Base-by-base conservation (phyloP, 768 basidiomycete genomes). In the Lentinula detonsa region DNA sequence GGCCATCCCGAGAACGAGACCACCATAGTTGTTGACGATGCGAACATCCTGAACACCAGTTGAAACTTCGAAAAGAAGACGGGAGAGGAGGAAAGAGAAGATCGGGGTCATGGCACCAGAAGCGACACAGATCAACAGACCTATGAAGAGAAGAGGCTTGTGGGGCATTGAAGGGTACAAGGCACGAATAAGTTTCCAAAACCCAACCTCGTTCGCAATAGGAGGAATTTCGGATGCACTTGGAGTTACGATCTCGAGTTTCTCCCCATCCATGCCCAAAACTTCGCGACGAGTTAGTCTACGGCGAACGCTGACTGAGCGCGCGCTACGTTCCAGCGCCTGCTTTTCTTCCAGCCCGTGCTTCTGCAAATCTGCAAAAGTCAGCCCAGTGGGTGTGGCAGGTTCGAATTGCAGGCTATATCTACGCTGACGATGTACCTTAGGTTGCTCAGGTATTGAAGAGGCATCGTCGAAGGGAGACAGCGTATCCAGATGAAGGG, bases 71-170 rank as follows among this genome's bases (percentile, higher is more conserved):
- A 83, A 88, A 59, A 96, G 81, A 13, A 98, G 82, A 7, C 81
- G 81, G 8, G 93, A 91, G 66, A 97, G 86, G 64, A 95, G 81
- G 77, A 81, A 93, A 1, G 96, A 95, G 80, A 98, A 99, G 49
- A 98, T 61, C 2, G 97, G 96, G 0, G 94, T 97, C 78, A 90
- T 85, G 3, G 90, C 82, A 21, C 97, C 96, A 65, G 85, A 89
- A 57, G 83, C 72, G 45, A 93, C 64, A 61, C 88, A 87, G n/a
- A 83, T 68, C 60, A 85, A 2, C 28, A 96, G 76, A 16, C 95
- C 95, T 57, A 91, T 33, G 69, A 85, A 66, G 62, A 97, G 72
- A 46, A 91, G 64, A 4, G 79, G 77, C 67, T 95, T 97, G 69
- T 81, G 70, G 0, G 95, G 94, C 31, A 97, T 75, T 0, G 84